phyloP scores from a whole-genome alignment of 129 eudicot genomes.

The Flaveria linearis region DNA sequence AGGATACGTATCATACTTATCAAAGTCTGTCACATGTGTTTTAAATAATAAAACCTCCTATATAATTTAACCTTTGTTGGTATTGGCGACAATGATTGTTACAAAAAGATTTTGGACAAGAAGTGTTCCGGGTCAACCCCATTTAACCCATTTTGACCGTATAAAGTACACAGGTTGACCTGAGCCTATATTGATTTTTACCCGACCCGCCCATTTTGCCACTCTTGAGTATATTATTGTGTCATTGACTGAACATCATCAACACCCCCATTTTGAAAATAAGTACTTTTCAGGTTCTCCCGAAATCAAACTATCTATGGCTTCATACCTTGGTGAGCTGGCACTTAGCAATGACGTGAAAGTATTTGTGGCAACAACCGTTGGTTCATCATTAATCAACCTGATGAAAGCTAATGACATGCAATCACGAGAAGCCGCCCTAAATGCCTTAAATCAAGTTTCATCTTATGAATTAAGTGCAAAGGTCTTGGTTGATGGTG shows the following conservation, averaged over 20 bases:
- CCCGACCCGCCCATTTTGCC: too few relatives aligned
- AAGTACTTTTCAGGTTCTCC: constrained; percentile 56
- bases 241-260: background rate
- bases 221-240: background rate
- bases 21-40: too few relatives aligned
- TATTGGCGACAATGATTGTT: too few relatives aligned
- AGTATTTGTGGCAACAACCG: constrained; percentile 72
- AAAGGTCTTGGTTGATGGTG: constrained; percentile 64
- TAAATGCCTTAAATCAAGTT: constrained; percentile 86
- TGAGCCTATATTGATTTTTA: too few relatives aligned
- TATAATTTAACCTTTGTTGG: too few relatives aligned
- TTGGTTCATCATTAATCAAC: constrained; percentile 67
- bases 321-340: constrained; percentile 75
- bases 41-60: too few relatives aligned
- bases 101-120: too few relatives aligned
- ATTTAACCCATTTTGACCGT: too few relatives aligned
- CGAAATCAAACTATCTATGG: constrained; percentile 80
- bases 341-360: constrained; percentile 82
- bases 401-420: constrained; percentile 59
- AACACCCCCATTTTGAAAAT: background rate
- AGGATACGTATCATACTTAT: too few relatives aligned
- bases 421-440: constrained; percentile 75
- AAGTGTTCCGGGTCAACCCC: too few relatives aligned
- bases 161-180: too few relatives aligned
- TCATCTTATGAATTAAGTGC: constrained; percentile 87